Conservation (phyloP, 768 basidiomycete genomes). For the Ramaria sp. region DNA sequence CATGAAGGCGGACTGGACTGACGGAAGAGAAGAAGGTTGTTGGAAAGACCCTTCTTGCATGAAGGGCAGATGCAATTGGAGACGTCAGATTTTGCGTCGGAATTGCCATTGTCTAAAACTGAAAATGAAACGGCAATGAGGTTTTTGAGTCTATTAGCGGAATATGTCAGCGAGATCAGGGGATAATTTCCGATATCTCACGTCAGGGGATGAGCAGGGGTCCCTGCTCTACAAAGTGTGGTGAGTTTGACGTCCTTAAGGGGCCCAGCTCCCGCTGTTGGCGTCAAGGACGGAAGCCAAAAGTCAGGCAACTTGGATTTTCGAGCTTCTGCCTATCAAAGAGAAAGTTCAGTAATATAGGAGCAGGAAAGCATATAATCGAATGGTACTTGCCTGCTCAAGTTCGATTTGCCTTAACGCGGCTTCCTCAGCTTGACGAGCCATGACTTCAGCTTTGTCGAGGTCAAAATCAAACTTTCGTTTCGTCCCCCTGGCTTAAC, state of each 20-base stretch:
- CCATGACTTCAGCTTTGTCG: slow-evolving; percentile 55
- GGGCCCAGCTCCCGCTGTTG: slow-evolving; percentile 48
- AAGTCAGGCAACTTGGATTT: slow-evolving; percentile 91
- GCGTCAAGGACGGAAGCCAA: slow-evolving; percentile 92
- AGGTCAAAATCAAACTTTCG: slow-evolving; percentile 82
- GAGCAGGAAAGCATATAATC: neutral
- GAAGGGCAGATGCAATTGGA: slow-evolving; percentile 63
- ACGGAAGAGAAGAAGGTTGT: slow-evolving; percentile 64
- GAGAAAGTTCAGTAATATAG: neutral
- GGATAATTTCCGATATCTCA: slow-evolving; percentile 27
- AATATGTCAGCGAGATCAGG: neutral
- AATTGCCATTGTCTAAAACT: slow-evolving; percentile 23
- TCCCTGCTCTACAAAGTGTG: slow-evolving; percentile 79
- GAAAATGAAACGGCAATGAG: slow-evolving; percentile 71
- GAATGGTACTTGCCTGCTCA: slow-evolving; percentile 41
- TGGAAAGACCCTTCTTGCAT: slow-evolving; percentile 79
- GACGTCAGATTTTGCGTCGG: slow-evolving; percentile 38
- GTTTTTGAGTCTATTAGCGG: slow-evolving; percentile 44
- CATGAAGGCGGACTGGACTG: slow-evolving; percentile 18
- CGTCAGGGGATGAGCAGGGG: slow-evolving; percentile 69
- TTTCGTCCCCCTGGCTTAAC: slow-evolving; percentile 51
- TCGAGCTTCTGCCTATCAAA: slow-evolving; percentile 52
- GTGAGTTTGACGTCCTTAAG: slow-evolving; percentile 76
- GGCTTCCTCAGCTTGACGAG: slow-evolving; percentile 78
- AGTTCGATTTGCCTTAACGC: slow-evolving; percentile 74